Evolutionary conservation across 192 early-diverging fungal genomes (phyloP).

Genomic region (Physocladia obscura): DNA sequence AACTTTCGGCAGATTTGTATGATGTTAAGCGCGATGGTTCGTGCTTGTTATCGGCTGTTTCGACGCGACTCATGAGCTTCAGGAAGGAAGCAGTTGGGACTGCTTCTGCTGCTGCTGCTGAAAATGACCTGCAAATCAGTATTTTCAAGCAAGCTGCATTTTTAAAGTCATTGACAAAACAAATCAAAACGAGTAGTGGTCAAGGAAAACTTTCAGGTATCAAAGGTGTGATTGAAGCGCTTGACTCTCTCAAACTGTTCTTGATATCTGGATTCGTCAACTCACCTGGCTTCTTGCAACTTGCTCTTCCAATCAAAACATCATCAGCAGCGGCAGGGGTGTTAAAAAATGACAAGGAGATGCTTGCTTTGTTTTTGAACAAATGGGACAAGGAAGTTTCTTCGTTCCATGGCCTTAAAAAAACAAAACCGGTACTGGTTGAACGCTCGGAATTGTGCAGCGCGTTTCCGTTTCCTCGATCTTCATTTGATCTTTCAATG

Average conservation of each 20-base stretch:
- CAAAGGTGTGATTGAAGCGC: constrained; percentile 8
- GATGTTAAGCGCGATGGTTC: constrained; percentile 69
- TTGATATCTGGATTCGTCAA: not conserved
- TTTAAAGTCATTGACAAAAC: constrained; percentile 51
- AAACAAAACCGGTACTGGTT: not conserved
- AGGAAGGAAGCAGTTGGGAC: not conserved
- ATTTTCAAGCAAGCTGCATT: constrained; percentile 70
- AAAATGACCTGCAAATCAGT: constrained; percentile 62
- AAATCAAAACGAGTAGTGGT: constrained; percentile 37
- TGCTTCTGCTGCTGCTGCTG: not conserved
- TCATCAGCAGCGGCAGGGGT: not conserved
- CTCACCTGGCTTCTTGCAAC: constrained; percentile 45
- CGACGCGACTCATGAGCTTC: constrained; percentile 26
- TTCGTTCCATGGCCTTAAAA: not conserved
- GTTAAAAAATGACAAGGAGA: too few species aligned
- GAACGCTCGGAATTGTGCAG: not conserved
- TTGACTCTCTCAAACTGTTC: not conserved
- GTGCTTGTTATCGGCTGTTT: constrained; percentile 50
- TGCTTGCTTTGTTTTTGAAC: constrained; percentile 5
- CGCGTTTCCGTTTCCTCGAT: constrained; percentile 54
- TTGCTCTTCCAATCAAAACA: constrained; percentile 20
- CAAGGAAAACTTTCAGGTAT: constrained; percentile 6
- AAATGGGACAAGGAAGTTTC: constrained; percentile 34
- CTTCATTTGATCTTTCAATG: constrained; percentile 11
- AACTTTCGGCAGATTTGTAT: constrained; percentile 62